Conservation (phyloP, 441 rosid species). For the Gossypium gossypioides region DNA sequence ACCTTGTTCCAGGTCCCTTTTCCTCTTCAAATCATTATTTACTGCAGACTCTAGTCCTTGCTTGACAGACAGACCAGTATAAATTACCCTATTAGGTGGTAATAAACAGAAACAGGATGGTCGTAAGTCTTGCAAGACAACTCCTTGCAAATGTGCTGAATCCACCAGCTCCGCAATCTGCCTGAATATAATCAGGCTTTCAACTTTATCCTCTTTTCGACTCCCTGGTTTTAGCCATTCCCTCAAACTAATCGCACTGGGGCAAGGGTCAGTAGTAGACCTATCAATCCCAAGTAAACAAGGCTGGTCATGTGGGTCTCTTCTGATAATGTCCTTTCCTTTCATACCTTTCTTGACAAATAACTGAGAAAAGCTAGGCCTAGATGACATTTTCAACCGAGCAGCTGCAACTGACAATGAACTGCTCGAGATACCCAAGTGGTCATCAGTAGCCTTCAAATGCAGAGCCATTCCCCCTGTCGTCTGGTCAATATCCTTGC, state of each 20-base stretch:
- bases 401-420: constrained; percentile 17
- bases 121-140: constrained; percentile 44
- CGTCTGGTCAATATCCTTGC: constrained; percentile 24
- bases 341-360: constrained; percentile 31
- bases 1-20: constrained; percentile 32
- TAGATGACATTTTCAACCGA: constrained; percentile 25
- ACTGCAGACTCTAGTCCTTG: constrained; percentile 20
- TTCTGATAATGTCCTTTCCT: constrained; percentile 35
- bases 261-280: constrained; percentile 24
- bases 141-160: constrained; percentile 54
- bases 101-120: constrained; percentile 46
- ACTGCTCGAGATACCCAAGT: constrained; percentile 20
- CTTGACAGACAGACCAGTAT: constrained; percentile 41
- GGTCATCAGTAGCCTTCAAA: constrained; percentile 28
- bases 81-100: constrained; percentile 41
- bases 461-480: constrained; percentile 25
- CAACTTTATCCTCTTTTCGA: constrained; percentile 33
- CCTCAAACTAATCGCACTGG: constrained; percentile 45
- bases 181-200: constrained; percentile 43
- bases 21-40: constrained; percentile 30
- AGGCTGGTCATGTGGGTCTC: constrained; percentile 23
- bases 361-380: constrained; percentile 35
- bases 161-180: constrained; percentile 67
- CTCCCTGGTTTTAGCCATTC: constrained; percentile 43
- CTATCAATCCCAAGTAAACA: constrained; percentile 23